A percentile compares a stretch with the other conserved stretches of the same genome.
Evolutionary conservation across 257 asterid genomes (phyloP).

Genomic region (Salvia rosmarinus): DNA sequence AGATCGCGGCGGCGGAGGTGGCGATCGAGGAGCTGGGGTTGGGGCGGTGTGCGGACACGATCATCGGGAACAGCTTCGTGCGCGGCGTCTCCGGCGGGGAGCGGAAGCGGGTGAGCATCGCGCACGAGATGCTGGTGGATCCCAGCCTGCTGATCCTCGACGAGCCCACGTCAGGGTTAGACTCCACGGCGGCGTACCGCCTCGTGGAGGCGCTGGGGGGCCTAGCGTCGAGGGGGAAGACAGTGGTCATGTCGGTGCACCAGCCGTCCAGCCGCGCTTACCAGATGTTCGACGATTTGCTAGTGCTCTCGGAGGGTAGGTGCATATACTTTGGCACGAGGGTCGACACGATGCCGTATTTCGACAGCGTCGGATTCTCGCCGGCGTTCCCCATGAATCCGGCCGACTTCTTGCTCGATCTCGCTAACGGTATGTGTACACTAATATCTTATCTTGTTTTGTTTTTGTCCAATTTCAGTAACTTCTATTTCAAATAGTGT

Average conservation of each 20-base stretch:
- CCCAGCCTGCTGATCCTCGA: conserved; percentile 80
- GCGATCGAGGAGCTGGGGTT: conserved; percentile 70
- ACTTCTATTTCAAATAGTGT: not conserved
- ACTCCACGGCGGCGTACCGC: conserved; percentile 84
- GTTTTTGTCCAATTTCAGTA: too few species aligned
- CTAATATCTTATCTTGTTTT: conserved; percentile 8
- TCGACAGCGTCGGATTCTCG: conserved; percentile 68
- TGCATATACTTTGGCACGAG: conserved; percentile 74
- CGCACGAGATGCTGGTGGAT: conserved; percentile 88
- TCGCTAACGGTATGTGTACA: conserved; percentile 80
- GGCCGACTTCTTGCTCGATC: conserved; percentile 97
- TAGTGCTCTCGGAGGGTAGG: conserved; percentile 79
- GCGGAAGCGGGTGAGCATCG: conserved; percentile 87
- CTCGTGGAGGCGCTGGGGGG: conserved; percentile 59
- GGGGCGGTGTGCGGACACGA: conserved; percentile 64
- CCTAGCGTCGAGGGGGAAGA: conserved; percentile 79
- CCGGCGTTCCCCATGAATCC: conserved; percentile 94
- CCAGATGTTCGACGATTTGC: conserved; percentile 73
- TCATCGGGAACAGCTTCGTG: conserved; percentile 65
- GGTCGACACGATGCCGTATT: conserved; percentile 75
- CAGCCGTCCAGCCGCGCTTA: conserved; percentile 91
- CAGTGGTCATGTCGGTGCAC: conserved; percentile 82
- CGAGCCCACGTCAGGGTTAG: conserved; percentile 96
- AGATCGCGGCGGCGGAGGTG: conserved; percentile 58
- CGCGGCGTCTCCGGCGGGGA: conserved; percentile 96